Evolutionary conservation across 352 stramenopile genomes (phyloP), one percentile per base, ranked within the genome.

Genomic region (Phytophthora pini): DNA sequence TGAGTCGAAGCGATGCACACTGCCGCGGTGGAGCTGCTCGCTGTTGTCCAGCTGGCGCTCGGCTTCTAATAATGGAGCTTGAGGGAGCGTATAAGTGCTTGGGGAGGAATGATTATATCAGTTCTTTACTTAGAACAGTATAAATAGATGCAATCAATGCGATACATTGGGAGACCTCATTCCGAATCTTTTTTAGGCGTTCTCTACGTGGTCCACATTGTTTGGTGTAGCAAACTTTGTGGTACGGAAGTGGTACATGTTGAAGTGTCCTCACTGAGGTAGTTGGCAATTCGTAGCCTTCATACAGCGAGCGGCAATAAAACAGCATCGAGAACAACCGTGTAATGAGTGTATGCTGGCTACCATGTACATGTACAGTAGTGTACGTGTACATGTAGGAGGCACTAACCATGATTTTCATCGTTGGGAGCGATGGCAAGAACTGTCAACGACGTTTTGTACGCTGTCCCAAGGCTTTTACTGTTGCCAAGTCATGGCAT

Each of bases 181-280:
- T 59, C 43, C 59, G 60, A 63, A 70, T 65, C 61, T 70, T 70
- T 65, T 65, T 59, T 46, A 27, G 41, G 50, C 8, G 12, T 22
- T 45, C 24, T 27, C 9, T 45, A 15, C 32, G 53, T 61, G 53
- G 40, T 17, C 29, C 29, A 61, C 34, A 47, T 20, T 11, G 3
- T 5, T 36, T 46, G 29, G 31, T 55, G 29, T 41, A 17, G 29
- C 9, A 20, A 11, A 54, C 47, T 29, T 22, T 41, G 22, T 11
- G 22, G 44, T 51, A 49, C 20, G 4, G 20, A 12, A 44, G 34
- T 40, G 34, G 36, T 41, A 17, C 39, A 26, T 10, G 40, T 46
- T 46, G 40, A 22, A 46, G 17, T 20, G 17, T 20, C 17, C 17
- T 20, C 17, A 20, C 17, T 20, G 17, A 20, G 17, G 17, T 17